Percentiles rank a stretch among this genome's conserved stretches.
Evolutionary conservation across 768 basidiomycete species (phyloP).

Genomic region (Mycena maculata): DNA sequence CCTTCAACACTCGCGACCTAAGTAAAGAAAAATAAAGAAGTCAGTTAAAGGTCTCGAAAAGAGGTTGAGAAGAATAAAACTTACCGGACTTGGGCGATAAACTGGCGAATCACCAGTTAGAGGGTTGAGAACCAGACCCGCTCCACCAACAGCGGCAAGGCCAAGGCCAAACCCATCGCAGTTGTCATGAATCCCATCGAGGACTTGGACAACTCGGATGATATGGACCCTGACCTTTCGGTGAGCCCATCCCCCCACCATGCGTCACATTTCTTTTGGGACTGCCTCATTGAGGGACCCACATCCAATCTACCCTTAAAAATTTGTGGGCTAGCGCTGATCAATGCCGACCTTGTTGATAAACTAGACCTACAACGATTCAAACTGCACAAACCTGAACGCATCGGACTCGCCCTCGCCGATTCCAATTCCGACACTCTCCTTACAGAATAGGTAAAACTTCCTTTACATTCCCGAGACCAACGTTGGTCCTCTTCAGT

Average conservation of each 20-base stretch:
- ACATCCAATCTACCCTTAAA: background rate
- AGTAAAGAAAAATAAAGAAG: no score
- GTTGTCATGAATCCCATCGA: background rate
- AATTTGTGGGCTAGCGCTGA: background rate
- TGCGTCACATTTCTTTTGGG: conserved; percentile 8
- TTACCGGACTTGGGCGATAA: no score
- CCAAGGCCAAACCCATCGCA: background rate
- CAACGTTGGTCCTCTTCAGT: background rate
- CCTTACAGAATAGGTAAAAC: background rate
- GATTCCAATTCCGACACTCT: background rate
- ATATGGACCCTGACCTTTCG: background rate
- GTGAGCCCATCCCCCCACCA: background rate
- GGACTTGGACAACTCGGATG: background rate
- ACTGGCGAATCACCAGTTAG: no score
- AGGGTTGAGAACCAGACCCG: no score
- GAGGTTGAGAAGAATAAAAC: no score
- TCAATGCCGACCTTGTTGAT: background rate
- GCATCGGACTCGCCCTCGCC: background rate
- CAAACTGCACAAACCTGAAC: conserved; percentile 3
- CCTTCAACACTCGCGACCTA: no score
- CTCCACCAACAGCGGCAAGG: background rate
- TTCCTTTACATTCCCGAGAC: background rate
- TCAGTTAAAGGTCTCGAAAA: no score
- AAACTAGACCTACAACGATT: background rate
- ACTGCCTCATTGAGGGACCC: conserved; percentile 14